These are phyloP conservation scores for Capsella rubella DNA, from an alignment of 441 rosid species.

Conservation along the genomic window DNA sequence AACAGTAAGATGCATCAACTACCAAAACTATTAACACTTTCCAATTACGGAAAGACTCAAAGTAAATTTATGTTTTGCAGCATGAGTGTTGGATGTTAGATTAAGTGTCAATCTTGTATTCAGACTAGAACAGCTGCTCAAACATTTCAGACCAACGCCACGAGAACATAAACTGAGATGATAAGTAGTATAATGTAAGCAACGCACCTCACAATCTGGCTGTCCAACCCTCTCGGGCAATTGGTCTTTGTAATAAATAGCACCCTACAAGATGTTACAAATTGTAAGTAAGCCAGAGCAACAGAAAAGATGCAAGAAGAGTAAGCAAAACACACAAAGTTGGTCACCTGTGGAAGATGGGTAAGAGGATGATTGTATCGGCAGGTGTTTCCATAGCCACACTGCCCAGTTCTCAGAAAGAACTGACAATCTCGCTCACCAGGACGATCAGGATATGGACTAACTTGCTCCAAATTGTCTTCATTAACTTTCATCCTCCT, in stretches of 20 bases:
- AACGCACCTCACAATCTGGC: slow-evolving; percentile 78
- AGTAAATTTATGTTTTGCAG: not conserved
- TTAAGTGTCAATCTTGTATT: not conserved
- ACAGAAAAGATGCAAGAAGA: not conserved
- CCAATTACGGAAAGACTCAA: slow-evolving; percentile 4
- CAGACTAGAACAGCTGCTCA: not conserved
- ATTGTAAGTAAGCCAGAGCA: slow-evolving; percentile 27
- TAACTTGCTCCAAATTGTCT: slow-evolving; percentile 49
- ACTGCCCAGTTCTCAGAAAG: slow-evolving; percentile 80
- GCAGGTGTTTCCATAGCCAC: slow-evolving; percentile 82
- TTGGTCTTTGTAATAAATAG: slow-evolving; percentile 59
- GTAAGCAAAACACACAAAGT: not conserved
- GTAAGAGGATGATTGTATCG: slow-evolving; percentile 88
- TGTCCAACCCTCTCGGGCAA: slow-evolving; percentile 78
- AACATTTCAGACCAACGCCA: not conserved
- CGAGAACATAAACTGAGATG: not conserved
- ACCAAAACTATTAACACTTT: slow-evolving; percentile 15
- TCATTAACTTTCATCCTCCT: slow-evolving; percentile 62
- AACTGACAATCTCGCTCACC: slow-evolving; percentile 79
- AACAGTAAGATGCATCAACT: slow-evolving; percentile 14
- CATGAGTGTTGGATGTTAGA: not conserved
- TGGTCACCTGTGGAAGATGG: slow-evolving; percentile 57
- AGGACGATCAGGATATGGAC: slow-evolving; percentile 84
- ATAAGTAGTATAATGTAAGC: slow-evolving; percentile 26
- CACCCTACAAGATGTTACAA: slow-evolving; percentile 48